Evolutionary conservation across 345 rosid genomes (phyloP).

Genomic region (Citrus trifoliata): DNA sequence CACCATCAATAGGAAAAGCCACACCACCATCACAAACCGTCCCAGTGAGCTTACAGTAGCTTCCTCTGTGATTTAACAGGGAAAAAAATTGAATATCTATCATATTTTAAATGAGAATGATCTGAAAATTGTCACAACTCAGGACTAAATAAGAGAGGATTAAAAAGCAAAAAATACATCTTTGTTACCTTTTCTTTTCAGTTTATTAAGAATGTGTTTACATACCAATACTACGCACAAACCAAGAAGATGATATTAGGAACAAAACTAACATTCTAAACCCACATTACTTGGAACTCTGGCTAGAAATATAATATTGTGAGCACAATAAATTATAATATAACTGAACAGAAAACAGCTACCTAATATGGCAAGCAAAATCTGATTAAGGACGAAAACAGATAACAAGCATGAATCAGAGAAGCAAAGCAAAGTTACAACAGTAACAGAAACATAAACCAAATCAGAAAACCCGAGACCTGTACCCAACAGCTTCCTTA

Average conservation of each 20-base stretch:
- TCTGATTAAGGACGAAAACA: no score
- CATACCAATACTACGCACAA: neutral
- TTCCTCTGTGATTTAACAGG: slow-evolving; percentile 57
- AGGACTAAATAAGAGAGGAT: neutral
- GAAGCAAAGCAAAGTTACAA: no score
- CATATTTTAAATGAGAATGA: slow-evolving; percentile 4
- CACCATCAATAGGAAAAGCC: slow-evolving; percentile 89
- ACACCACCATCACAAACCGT: slow-evolving; percentile 77
- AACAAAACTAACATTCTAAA: neutral
- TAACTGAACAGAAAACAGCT: no score
- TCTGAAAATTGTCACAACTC: neutral
- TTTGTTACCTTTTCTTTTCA: neutral
- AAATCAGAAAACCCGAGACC: no score
- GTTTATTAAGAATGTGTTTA: neutral
- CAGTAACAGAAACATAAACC: no score
- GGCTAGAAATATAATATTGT: neutral
- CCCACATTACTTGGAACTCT: neutral
- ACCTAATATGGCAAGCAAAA: no score
- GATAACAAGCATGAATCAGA: no score
- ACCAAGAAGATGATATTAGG: neutral
- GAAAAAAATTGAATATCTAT: neutral
- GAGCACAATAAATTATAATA: no score
- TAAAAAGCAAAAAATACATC: neutral
- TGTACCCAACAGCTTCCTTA: no score
- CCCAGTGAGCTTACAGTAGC: slow-evolving; percentile 56